Conservation (phyloP, 2,329 filamentous ascomycete genomes). For the Cladobotryum mycophilum region DNA sequence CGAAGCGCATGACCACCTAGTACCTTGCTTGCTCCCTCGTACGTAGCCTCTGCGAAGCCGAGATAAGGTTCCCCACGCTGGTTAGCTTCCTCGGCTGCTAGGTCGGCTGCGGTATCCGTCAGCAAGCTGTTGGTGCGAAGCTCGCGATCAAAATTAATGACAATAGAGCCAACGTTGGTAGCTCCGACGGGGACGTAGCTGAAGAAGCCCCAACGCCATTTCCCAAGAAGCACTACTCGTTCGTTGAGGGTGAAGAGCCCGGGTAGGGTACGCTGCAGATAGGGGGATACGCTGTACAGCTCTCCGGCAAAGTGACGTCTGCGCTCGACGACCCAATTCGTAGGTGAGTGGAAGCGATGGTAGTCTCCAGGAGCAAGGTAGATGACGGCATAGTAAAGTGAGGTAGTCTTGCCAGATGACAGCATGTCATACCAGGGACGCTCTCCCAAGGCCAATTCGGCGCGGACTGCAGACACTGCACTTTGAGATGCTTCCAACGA, state of each 20-base stretch:
- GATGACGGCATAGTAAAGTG: slow-evolving; percentile 88
- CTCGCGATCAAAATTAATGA: slow-evolving; percentile 94
- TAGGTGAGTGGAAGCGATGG: slow-evolving; percentile 94
- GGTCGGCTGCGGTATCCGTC: slow-evolving; percentile 87
- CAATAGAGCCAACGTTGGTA: slow-evolving; percentile 95
- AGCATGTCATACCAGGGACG: slow-evolving; percentile 66
- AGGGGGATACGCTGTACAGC: slow-evolving; percentile 89
- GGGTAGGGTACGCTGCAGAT: slow-evolving; percentile 84
- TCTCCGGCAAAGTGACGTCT: slow-evolving; percentile 97
- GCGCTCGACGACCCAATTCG: slow-evolving; percentile 89
- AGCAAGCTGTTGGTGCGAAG: slow-evolving; percentile 86
- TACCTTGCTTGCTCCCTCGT: slow-evolving; percentile 68
- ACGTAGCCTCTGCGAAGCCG: slow-evolving; percentile 91
- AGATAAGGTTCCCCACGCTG: slow-evolving; percentile 72
- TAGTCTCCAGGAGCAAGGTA: slow-evolving; percentile 98
- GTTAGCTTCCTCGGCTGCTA: slow-evolving; percentile 73
- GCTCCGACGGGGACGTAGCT: slow-evolving; percentile 91
- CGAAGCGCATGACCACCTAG: slow-evolving; percentile 77
- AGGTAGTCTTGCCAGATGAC: slow-evolving; percentile 55
- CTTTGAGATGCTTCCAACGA: slow-evolving; percentile 60
- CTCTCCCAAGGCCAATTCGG: slow-evolving; percentile 70
- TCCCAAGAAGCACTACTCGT: slow-evolving; percentile 83
- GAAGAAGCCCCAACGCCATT: slow-evolving; percentile 98
- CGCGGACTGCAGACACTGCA: slow-evolving; percentile 78
- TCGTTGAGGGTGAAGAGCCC: slow-evolving; percentile 97